Conservation (phyloP, 2,329 filamentous ascomycete genomes). For the Aspergillus melleus region DNA sequence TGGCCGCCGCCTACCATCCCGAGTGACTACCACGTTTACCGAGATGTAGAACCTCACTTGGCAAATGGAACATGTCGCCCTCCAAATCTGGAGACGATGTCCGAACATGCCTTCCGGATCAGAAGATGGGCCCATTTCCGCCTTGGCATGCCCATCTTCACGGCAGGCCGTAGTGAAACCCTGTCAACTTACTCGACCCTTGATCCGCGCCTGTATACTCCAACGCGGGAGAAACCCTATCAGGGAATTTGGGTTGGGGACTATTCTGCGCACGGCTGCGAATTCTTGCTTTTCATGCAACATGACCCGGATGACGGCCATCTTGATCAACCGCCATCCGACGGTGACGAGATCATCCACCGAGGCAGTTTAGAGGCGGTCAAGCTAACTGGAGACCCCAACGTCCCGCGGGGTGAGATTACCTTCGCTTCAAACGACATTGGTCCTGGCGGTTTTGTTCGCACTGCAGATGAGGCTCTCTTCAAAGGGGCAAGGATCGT, state of each 20-base stretch:
- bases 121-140: constrained; percentile 73
- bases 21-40: constrained; percentile 57
- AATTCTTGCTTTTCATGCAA: constrained; percentile 82
- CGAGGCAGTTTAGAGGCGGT: constrained; percentile 74
- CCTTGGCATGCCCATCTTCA: constrained; percentile 43
- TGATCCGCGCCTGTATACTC: constrained; percentile 72
- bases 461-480: constrained; percentile 62
- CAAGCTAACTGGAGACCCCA: constrained; percentile 88
- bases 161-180: constrained; percentile 42
- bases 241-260: constrained; percentile 92
- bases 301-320: constrained; percentile 48
- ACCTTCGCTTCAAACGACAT: constrained; percentile 81
- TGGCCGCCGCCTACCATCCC: constrained; percentile 79
- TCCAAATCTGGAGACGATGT: constrained; percentile 58
- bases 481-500: constrained; percentile 77
- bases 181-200: constrained; percentile 70
- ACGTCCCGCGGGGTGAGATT: constrained; percentile 82
- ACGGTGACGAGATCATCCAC: constrained; percentile 52
- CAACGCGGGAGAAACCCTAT: constrained; percentile 76
- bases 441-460: constrained; percentile 62
- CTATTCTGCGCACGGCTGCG: constrained; percentile 82
- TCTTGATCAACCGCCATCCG: constrained; percentile 43
- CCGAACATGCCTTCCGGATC: constrained; percentile 70
- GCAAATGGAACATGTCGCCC: constrained; percentile 52
- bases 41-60: constrained; percentile 47